Percentiles rank a stretch among this genome's conserved stretches.
Conservation (phyloP, 75 land plant species). For the Selaginella moellendorffii region DNA sequence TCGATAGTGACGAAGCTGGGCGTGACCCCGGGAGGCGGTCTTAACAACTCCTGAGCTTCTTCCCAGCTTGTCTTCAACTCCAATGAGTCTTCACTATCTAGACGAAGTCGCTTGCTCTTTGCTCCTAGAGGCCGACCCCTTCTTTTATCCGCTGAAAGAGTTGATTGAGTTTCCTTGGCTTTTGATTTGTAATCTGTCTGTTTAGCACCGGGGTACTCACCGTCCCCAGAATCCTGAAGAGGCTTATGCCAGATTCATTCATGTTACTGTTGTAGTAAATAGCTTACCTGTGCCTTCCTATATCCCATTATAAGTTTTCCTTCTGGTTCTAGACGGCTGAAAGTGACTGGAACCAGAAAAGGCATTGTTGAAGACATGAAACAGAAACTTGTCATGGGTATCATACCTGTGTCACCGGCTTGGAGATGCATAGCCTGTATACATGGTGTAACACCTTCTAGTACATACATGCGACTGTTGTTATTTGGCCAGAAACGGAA, state of each 20-base stretch:
- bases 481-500: slow-evolving; percentile 95
- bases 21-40: slow-evolving; percentile 40
- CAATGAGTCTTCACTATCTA: slow-evolving; percentile 61
- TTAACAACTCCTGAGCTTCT: slow-evolving; percentile 77
- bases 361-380: no score
- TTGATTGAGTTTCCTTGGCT: not conserved
- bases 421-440: slow-evolving; percentile 84
- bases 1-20: slow-evolving; percentile 55
- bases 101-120: slow-evolving; percentile 52
- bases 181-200: not conserved
- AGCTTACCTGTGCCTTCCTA: slow-evolving; percentile 59
- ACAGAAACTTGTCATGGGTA: no score
- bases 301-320: slow-evolving; percentile 92
- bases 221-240: not conserved
- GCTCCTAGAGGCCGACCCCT: slow-evolving; percentile 51
- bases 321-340: slow-evolving; percentile 83
- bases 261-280: not conserved
- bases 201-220: not conserved
- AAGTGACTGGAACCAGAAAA: slow-evolving; percentile 53
- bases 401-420: slow-evolving; percentile 94
- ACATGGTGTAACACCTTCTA: slow-evolving; percentile 96
- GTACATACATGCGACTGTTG: slow-evolving; percentile 92
- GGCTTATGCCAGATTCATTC: not conserved
- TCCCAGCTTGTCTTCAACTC: slow-evolving; percentile 73
- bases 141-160: slow-evolving; percentile 3